A percentile compares a stretch with the other conserved stretches of the same genome.
Conservation (phyloP, 129 eudicot genomes). For the Apium graveolens region DNA sequence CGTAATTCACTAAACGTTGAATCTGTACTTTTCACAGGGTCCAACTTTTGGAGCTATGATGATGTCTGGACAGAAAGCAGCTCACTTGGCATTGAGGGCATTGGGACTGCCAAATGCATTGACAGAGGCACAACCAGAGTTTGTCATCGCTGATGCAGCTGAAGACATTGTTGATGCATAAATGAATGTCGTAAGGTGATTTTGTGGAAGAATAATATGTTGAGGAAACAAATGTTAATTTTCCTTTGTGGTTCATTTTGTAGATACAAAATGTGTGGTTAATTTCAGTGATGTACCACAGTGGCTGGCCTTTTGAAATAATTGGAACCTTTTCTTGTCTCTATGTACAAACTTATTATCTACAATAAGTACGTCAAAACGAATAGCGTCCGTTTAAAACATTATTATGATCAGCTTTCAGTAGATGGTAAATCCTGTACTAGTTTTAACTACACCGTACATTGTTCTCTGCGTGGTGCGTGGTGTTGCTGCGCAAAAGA, state of each 20-base stretch:
- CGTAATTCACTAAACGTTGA: not conserved
- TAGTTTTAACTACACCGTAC: no score
- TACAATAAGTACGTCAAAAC: no score
- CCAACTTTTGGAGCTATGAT: conserved; percentile 14
- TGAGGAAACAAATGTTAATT: not conserved
- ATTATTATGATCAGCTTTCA: no score
- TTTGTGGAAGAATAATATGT: not conserved
- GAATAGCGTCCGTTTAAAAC: no score
- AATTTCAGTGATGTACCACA: not conserved
- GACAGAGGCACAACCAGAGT: conserved; percentile 8
- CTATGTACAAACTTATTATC: not conserved
- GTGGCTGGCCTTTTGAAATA: not conserved
- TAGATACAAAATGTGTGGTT: conserved; percentile 2
- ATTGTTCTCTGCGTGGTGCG: no score
- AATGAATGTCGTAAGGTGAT: not conserved
- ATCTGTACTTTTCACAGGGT: conserved; percentile 6
- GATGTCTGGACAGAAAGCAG: conserved; percentile 14
- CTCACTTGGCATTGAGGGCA: conserved; percentile 15
- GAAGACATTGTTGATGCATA: not conserved
- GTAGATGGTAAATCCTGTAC: no score
- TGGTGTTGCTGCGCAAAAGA: no score
- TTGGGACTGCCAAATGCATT: conserved; percentile 12
- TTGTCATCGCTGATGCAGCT: conserved; percentile 6
- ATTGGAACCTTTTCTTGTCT: not conserved
- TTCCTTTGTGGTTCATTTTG: not conserved